Base-by-base conservation (phyloP, 768 basidiomycete genomes). In the Trametes villosa region DNA sequence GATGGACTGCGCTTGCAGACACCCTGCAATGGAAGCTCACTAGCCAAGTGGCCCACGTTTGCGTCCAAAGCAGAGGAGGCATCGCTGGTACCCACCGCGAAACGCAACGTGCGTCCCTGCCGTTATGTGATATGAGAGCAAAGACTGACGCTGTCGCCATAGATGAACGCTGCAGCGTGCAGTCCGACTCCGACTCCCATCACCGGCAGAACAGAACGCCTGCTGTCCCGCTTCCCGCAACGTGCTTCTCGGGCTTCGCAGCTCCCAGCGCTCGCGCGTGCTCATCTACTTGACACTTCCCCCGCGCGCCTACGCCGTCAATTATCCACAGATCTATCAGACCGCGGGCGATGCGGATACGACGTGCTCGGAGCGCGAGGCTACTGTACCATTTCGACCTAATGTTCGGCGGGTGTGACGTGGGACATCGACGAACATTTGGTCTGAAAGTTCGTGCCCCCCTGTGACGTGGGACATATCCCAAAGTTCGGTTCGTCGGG, bases 201-300 rank as follows among this genome's bases (percentile, higher is more conserved):
- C 47, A 57, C 47, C 56, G 56, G 46, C 56, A 47, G 56, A 57
- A 57, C 38, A 49, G 38, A 30, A 50, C 18, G 2, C 42, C 20
- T 48, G 36, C 46, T 33, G 34, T 47, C 24, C 20, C 26, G n/a
- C 47, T 45, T 45, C 53, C 26, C 38, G 47, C 47, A 17, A 41
- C 17, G 46, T 57, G 56, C 56, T 57, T 57, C 56, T 57, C 56
- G 56, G 56, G 38, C 56, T 57, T 57, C 36, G 27, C 17, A 26
- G 47, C 36, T 48, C 46, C 26, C 55, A 57, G 46, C 46, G 47
- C 36, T 22, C 29, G 45, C 55, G 26, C 47, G 38, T 42, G 36
- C 38, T 57, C 50, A 40, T 52, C 46, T 30, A 13, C 7, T 2
- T 30, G 18, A 30, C 46, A n/a, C 4, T 9, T 18, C 5, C 36